Evolutionary conservation across 2,329 filamentous ascomycete genomes (phyloP), one percentile per base, ranked within the genome.

Genomic region (Alternaria incomplexa): DNA sequence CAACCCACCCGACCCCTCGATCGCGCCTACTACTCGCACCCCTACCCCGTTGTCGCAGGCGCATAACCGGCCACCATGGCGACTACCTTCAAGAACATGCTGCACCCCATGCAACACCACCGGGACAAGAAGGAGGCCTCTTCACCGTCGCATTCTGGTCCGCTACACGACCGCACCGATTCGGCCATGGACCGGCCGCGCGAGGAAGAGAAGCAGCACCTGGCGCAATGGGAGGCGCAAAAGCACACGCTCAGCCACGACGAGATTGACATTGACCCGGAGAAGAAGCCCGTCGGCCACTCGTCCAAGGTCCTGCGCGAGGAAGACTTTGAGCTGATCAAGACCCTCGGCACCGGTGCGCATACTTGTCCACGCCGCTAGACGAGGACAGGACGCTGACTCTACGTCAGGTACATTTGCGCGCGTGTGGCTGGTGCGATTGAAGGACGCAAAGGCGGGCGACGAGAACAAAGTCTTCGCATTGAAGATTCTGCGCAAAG

Each of bases 291-390:
- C 11, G 81, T 85, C 25, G 83, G 83, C 15, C 82, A 85, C 68
- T 84, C 81, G 59, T 82, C 81, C 56, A 80, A 81, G 62, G 75
- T 82, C 58, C 70, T 85, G 73, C 80, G 82, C 56, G 78, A 81
- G 62, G 81, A 85, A 63, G 90, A 93, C 81, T 94, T 94, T 77
- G 85, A 88, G 63, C 84, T 92, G 53, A 85, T 94, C 68, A 89
- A 91, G 78, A 94, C 92, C 12, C 82, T 95, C 66, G 92, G 90
- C 66, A 94, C 91, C 44, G 91, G 90, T 90, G 82, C 70, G 82
- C 67, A 58, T 47, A 12, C 30, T 26, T 22, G 32, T 28, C 25
- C 44, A 51, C 32, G 56, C 20, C 20, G 22, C 44, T n/a, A 30
- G 10, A 22, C 22, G 28, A 45, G 17, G n/a, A 56, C 28, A 13